A percentile compares a stretch with the other conserved stretches of the same genome.
Evolutionary conservation across 2,329 filamentous ascomycete species (phyloP).

Genomic region (Talaromyces sp.): DNA sequence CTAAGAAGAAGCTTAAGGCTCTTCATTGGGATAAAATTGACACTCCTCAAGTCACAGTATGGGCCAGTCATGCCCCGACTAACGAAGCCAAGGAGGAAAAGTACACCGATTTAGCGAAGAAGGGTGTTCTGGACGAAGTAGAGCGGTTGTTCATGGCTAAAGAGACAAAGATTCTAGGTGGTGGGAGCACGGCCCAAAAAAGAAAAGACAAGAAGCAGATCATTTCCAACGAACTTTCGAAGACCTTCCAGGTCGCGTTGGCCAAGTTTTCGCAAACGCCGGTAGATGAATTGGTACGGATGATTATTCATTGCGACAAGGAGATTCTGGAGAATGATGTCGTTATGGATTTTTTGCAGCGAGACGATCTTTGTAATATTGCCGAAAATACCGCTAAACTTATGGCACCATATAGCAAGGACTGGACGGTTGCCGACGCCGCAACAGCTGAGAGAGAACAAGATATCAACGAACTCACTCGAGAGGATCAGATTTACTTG

Average conservation of each 20-base stretch:
- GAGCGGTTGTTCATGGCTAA: conserved; percentile 97
- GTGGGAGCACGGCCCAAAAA: conserved; percentile 62
- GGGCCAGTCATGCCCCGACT: conserved; percentile 84
- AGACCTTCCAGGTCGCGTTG: conserved; percentile 87
- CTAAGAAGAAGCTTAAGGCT: conserved; percentile 99
- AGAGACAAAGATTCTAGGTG: conserved; percentile 80
- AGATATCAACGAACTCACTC: conserved; percentile 81
- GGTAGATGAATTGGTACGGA: conserved; percentile 80
- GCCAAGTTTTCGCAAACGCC: conserved; percentile 85
- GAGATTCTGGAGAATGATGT: conserved; percentile 85
- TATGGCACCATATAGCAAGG: conserved; percentile 92
- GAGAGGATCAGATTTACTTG: conserved; percentile 93
- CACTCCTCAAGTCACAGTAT: conserved; percentile 83
- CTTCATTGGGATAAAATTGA: conserved; percentile 99
- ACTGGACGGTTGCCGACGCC: conserved; percentile 89
- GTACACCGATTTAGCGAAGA: conserved; percentile 86
- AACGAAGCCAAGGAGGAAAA: conserved; percentile 89
- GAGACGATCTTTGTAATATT: conserved; percentile 87
- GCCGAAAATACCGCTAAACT: conserved; percentile 86
- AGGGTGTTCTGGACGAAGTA: conserved; percentile 94
- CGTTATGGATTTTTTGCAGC: conserved; percentile 94
- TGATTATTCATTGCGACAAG: conserved; percentile 92
- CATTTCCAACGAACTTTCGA: conserved; percentile 84
- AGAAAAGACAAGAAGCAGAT: conserved; percentile 97
- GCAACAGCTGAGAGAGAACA: conserved; percentile 73